A percentile compares a stretch with the other conserved stretches of the same genome.
phyloP scores from a whole-genome alignment of 2,329 filamentous ascomycete species.

The Aspergillus ruber region DNA sequence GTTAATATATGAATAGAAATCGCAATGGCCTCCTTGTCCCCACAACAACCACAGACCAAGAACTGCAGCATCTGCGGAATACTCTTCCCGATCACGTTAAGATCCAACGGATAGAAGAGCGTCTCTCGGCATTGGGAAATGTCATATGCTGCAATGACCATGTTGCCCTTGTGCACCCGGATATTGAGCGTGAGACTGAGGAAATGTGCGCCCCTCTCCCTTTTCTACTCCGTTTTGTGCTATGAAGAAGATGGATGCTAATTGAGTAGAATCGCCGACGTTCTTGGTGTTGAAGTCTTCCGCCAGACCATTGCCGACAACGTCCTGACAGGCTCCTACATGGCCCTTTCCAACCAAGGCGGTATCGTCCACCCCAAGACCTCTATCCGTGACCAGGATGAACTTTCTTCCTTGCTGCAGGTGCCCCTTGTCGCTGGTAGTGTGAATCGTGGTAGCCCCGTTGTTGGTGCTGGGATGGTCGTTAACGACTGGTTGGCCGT shows the following conservation, averaged over 20 bases:
- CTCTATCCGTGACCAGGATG: slow-evolving; percentile 94
- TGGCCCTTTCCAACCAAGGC: slow-evolving; percentile 91
- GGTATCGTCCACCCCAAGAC: slow-evolving; percentile 98
- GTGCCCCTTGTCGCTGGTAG: slow-evolving; percentile 91
- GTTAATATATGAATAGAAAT: slow-evolving; percentile 54
- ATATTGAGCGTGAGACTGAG: slow-evolving; percentile 94
- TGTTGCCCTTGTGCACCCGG: slow-evolving; percentile 91
- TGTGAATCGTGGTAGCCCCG: slow-evolving; percentile 85
- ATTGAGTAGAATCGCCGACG: slow-evolving; percentile 65
- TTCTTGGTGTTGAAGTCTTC: slow-evolving; percentile 58
- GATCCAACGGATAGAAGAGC: slow-evolving; percentile 96
- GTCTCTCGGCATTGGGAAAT: slow-evolving; percentile 89
- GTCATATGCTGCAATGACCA: slow-evolving; percentile 97
- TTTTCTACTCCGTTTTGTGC: no score
- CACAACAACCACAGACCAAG: slow-evolving; percentile 93
- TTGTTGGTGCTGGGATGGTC: slow-evolving; percentile 95
- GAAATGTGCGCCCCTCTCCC: slow-evolving; percentile 57
- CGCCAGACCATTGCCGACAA: slow-evolving; percentile 93
- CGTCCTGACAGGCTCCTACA: slow-evolving; percentile 92
- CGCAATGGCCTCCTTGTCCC: slow-evolving; percentile 94
- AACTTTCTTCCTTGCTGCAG: slow-evolving; percentile 86
- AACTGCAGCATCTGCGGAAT: slow-evolving; percentile 94
- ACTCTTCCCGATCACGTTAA: slow-evolving; percentile 84
- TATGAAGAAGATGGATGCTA: background rate
- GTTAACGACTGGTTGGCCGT: slow-evolving; percentile 98